These are phyloP conservation scores for Sarocladium kiliense DNA, from an alignment of 2,329 filamentous ascomycete genomes.

Conservation along the genomic window DNA sequence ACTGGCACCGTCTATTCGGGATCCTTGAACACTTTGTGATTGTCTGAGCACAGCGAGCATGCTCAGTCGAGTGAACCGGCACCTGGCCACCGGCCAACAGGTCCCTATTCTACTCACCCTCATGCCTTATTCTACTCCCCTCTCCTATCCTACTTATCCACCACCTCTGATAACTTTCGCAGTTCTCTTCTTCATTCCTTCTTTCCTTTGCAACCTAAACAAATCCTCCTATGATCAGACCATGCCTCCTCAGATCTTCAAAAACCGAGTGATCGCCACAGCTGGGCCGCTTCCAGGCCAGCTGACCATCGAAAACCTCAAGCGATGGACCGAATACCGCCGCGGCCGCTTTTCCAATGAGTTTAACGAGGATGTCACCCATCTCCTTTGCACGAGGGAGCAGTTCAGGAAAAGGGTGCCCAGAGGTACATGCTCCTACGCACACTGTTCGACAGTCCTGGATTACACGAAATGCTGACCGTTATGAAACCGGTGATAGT, in stretches of 20 bases:
- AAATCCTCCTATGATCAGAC: not conserved
- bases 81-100: not conserved
- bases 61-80: too few species aligned
- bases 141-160: not conserved
- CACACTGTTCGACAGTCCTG: not conserved
- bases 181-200: not conserved
- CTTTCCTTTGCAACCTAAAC: too few species aligned
- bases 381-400: constrained; percentile 62
- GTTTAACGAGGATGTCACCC: constrained; percentile 57
- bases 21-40: too few species aligned
- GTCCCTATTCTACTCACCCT: not conserved
- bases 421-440: constrained; percentile 23
- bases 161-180: too few species aligned
- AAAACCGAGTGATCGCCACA: constrained; percentile 47
- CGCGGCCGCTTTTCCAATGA: constrained; percentile 52
- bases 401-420: constrained; percentile 48
- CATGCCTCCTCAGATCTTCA: constrained; percentile 42
- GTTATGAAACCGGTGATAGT: not conserved
- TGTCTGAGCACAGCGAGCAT: too few species aligned
- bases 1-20: too few species aligned
- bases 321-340: constrained; percentile 59
- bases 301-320: constrained; percentile 50
- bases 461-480: not conserved
- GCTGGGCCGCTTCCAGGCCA: constrained; percentile 52
- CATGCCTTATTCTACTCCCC: not conserved